These are phyloP conservation scores for Gossypium laxum DNA, from an alignment of 441 rosid species.

Conservation along the genomic window DNA sequence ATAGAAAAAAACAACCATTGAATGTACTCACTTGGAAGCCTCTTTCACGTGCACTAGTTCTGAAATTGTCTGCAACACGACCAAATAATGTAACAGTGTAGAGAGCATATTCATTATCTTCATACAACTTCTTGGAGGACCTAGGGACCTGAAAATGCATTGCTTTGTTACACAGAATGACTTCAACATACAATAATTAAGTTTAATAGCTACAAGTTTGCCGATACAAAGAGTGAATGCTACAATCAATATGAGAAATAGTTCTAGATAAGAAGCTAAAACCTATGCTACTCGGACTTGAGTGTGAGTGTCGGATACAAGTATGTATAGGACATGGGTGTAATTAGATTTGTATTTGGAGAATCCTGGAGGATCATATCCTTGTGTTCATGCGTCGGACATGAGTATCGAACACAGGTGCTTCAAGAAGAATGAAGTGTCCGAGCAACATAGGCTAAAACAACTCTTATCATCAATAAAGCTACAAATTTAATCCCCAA, in stretches of 20 bases:
- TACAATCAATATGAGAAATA: background rate
- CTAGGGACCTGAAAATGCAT: slow-evolving; percentile 71
- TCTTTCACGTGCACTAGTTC: slow-evolving; percentile 64
- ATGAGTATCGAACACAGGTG: background rate
- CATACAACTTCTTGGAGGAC: slow-evolving; percentile 74
- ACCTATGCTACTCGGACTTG: background rate
- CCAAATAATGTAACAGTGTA: slow-evolving; percentile 72
- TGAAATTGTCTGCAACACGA: slow-evolving; percentile 86
- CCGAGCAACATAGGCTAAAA: background rate
- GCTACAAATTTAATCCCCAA: background rate
- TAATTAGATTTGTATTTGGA: background rate
- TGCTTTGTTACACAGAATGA: slow-evolving; percentile 16
- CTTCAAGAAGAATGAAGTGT: background rate
- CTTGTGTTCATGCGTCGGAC: background rate
- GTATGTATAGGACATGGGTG: background rate
- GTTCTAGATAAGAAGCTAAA: background rate
- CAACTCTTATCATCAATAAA: background rate
- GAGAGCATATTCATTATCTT: slow-evolving; percentile 98
- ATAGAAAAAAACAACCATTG: slow-evolving; percentile 9
- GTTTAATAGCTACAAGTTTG: background rate
- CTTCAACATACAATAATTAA: background rate
- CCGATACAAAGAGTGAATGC: background rate
- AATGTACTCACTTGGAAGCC: slow-evolving; percentile 74
- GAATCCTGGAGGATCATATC: background rate
- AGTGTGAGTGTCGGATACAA: background rate